Base-by-base conservation (phyloP, 306 rosid species). In the Cotoneaster glaucophyllus region DNA sequence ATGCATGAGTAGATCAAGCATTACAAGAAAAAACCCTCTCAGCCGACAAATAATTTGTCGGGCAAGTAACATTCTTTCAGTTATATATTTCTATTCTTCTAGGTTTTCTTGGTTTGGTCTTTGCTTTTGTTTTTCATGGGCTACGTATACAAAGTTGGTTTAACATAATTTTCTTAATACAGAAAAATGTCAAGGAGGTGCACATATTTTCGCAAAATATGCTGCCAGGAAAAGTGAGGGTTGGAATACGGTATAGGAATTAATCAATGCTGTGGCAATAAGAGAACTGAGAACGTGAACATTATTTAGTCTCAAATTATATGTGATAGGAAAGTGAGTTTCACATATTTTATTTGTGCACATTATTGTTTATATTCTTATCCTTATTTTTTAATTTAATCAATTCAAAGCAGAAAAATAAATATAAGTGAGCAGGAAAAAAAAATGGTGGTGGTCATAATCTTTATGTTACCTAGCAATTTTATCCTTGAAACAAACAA, bases 181-280 rank as follows among this genome's bases (percentile, higher is more conserved):
- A 6, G 25, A 25, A 56, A n/a, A 22, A 67, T 28, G 32, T 18
- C 14, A 11, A 4, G 32, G 31, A 24, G 14, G 65, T 59, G 19
- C 34, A 59, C 11, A 24, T 9, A 4, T 11, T 59, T 59, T 59
- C 3, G 34, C 65, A 25, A 24, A 57, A 8, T 57, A 57, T 57
- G 63, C 26, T 1, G 26, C 28, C 29, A n/a, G 29, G 29, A 28
- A 28, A 63, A 81, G 66, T 2, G 44, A 25, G 32, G 19, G 64
- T 25, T 22, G 7, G 31, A 50, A 45, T 17, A 66, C 22, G 76
- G 64, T 62, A 77, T 67, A 76, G 73, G 39, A 25, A 59, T 11
- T 59, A 71, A 77, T 68, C 80, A 73, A 73, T 82, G 82, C 78
- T 76, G 69, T 53, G 58, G 58, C 22, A 53, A 53, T 11, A 53